Evolutionary conservation across 345 rosid genomes (phyloP), one percentile per base, ranked within the genome.

Genomic region (Bruguiera gymnorhiza): DNA sequence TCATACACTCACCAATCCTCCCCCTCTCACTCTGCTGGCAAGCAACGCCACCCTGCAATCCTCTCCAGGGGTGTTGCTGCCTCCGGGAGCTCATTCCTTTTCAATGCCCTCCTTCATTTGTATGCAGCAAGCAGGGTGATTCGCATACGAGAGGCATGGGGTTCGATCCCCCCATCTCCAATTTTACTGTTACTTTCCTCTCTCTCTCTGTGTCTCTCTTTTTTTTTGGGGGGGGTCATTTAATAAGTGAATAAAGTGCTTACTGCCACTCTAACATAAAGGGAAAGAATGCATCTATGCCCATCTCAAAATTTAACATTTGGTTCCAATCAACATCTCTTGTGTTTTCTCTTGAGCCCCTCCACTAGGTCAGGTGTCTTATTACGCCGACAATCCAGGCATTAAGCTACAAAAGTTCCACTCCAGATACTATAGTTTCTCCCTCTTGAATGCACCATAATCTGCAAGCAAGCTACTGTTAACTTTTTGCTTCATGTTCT

Each of bases 401-500:
- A 19, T 6, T 29, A 2, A 23, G 65, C 32, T 53, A 61, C 24
- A 56, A 55, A 15, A 19, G 27, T 1, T 70, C 60, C 73, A 46
- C 60, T 55, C 18, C 13, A 61, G 2, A 60, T 70, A 62, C 43
- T 70, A 1, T 51, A 69, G 32, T 20, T 27, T 78, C 67, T 85
- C 88, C 66, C 72, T 73, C 81, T 84, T 87, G 88, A 94, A 94
- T 68, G 76, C 70, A 68, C 83, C 80, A 68, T 89, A 94, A 72
- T 94, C 97, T 5, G 90, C 87, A 24, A 94, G 88, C 83, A 91
- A 84, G 83, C 94, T 86, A 5, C 82, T 76, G 29, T 88, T 89
- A 48, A 89, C 98, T 79, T 87, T 89, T 48, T 76, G 80, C 85
- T 91, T 89, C 96, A 94, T 88, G 84, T 85, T 88, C 72, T 87